phyloP scores from a whole-genome alignment of 2,329 filamentous ascomycete genomes.

The Calonectria henricotiae region DNA sequence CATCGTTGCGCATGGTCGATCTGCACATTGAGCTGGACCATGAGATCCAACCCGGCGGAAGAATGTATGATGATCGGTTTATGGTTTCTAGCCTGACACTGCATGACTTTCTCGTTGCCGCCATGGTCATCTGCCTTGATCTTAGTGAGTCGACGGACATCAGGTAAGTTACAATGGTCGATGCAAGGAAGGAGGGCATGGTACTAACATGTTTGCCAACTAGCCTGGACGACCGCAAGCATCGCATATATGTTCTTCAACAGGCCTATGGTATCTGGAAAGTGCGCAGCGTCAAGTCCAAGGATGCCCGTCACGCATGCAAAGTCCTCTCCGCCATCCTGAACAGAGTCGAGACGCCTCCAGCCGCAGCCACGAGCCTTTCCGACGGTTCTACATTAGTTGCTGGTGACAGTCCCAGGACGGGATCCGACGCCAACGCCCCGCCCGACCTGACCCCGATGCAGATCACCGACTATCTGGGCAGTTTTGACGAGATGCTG shows the following conservation, averaged over 20 bases:
- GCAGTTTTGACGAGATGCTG: constrained; percentile 56
- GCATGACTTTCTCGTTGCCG: constrained; percentile 73
- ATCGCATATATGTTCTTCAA: constrained; percentile 59
- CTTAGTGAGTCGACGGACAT: constrained; percentile 60
- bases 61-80: constrained; percentile 68
- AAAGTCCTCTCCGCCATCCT: constrained; percentile 64
- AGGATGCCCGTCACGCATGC: constrained; percentile 63
- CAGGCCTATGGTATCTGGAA: constrained; percentile 64
- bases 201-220: background rate
- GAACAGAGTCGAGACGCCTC: constrained; percentile 54
- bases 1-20: constrained; percentile 63
- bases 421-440: constrained; percentile 7
- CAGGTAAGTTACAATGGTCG: constrained; percentile 52
- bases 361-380: constrained; percentile 17
- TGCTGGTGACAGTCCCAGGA: constrained; percentile 24
- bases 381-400: constrained; percentile 33
- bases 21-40: constrained; percentile 66
- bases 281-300: constrained; percentile 57
- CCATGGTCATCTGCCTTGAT: constrained; percentile 73
- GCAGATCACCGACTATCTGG: constrained; percentile 40
- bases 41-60: constrained; percentile 66
- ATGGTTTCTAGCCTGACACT: constrained; percentile 70
- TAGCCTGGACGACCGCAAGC: constrained; percentile 55
- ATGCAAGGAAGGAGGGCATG: background rate
- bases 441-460: constrained; percentile 36